A percentile compares a stretch with the other conserved stretches of the same genome.
Conservation (phyloP, 2,329 filamentous ascomycete species). For the Helotiales sp. region DNA sequence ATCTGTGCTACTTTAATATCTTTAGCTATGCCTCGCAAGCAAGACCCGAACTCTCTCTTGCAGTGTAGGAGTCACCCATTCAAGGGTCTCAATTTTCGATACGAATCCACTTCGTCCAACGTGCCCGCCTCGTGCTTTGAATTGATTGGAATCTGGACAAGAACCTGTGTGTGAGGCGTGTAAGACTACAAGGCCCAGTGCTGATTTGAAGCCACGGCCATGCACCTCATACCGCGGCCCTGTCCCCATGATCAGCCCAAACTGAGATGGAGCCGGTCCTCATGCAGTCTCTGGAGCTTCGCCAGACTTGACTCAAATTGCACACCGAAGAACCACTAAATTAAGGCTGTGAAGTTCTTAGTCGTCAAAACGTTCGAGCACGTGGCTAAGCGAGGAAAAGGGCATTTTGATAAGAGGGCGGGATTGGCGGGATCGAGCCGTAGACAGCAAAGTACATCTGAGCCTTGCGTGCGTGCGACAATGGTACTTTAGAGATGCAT, state of each 20-base stretch:
- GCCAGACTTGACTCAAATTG: constrained; percentile 6
- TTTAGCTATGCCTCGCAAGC: neutral
- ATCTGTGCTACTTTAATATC: no score
- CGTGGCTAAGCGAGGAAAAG: constrained; percentile 3
- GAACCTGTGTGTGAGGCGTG: neutral
- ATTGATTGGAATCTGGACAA: neutral
- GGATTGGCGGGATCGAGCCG: neutral
- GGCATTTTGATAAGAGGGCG: neutral
- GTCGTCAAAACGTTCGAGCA: constrained; percentile 4
- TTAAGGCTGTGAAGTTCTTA: neutral
- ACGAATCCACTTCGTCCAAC: neutral
- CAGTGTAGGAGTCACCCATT: neutral
- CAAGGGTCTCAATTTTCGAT: neutral
- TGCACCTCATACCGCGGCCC: constrained; percentile 2
- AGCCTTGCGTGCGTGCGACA: constrained; percentile 12
- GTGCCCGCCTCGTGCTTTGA: neutral
- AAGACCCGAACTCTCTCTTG: neutral
- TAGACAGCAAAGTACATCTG: constrained; percentile 7
- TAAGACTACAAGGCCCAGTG: neutral
- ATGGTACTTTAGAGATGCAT: constrained; percentile 1
- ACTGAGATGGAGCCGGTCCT: neutral
- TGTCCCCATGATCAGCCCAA: neutral
- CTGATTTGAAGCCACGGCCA: neutral
- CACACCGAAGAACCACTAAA: constrained; percentile 12
- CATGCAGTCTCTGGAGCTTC: constrained; percentile 1